phyloP scores from a whole-genome alignment of 768 basidiomycete species.

The Calocybe indica region DNA sequence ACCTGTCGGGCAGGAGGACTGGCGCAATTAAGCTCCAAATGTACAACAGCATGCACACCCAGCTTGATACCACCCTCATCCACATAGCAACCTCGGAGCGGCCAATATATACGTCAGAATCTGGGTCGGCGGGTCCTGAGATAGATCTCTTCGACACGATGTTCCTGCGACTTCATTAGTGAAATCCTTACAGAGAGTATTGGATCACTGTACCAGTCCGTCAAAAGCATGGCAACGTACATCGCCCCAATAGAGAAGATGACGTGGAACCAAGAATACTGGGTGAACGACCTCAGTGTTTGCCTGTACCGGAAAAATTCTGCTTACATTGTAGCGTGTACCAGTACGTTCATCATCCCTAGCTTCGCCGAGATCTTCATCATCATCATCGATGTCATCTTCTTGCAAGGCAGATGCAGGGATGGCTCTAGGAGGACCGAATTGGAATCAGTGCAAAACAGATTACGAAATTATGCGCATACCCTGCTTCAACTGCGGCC shows the following conservation, averaged over 20 bases:
- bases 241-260: conserved; percentile 95
- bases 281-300: background rate
- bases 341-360: conserved; percentile 91
- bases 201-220: conserved; percentile 75
- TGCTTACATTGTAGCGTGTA: conserved; percentile 86
- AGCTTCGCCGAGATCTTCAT: conserved; percentile 66
- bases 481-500: conserved; percentile 96
- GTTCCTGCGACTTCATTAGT: conserved; percentile 43
- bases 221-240: conserved; percentile 96
- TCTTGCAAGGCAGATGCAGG: conserved; percentile 89
- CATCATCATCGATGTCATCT: conserved; percentile 71
- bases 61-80: conserved; percentile 96
- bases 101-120: conserved; percentile 83
- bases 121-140: conserved; percentile 41
- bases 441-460: conserved; percentile 1
- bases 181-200: background rate
- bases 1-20: conserved; percentile 87
- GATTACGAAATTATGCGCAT: conserved; percentile 13
- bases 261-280: conserved; percentile 99
- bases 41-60: conserved; percentile 86
- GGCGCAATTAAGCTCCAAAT: conserved; percentile 88
- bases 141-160: conserved; percentile 56
- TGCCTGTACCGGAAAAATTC: background rate
- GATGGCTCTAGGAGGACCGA: conserved; percentile 54
- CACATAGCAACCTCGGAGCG: conserved; percentile 97